phyloP scores from a whole-genome alignment of 1,139 yeast genomes.

The Kodamaea plutei region DNA sequence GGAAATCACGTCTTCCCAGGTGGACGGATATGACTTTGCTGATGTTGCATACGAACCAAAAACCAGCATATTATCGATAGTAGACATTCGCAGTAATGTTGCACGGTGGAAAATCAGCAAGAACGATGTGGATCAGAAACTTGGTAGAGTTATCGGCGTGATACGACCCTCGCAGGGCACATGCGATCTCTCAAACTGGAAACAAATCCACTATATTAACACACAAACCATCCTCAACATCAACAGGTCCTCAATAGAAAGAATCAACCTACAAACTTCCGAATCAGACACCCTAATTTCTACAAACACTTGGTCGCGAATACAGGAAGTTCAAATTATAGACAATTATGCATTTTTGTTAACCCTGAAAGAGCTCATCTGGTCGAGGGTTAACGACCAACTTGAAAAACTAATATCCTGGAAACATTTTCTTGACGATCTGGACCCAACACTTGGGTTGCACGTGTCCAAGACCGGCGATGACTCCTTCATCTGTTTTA shows the following conservation, averaged over 20 bases:
- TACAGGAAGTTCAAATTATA: conserved; percentile 41
- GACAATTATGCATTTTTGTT: conserved; percentile 39
- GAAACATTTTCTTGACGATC: conserved; percentile 59
- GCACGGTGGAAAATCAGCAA: conserved; percentile 29
- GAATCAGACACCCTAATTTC: conserved; percentile 34
- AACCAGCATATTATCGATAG: conserved; percentile 31
- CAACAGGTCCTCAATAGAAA: conserved; percentile 43
- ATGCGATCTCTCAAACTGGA: conserved; percentile 55
- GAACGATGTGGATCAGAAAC: conserved; percentile 2
- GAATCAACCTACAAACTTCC: conserved; percentile 20
- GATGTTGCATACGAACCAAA: conserved; percentile 42
- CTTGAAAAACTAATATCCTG: conserved; percentile 53
- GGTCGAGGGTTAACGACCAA: conserved; percentile 31
- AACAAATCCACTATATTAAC: conserved; percentile 44
- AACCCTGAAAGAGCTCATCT: conserved; percentile 59
- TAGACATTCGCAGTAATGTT: conserved; percentile 55
- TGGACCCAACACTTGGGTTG: conserved; percentile 54
- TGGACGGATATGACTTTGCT: conserved; percentile 36
- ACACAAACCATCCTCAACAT: conserved; percentile 32
- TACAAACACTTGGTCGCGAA: conserved; percentile 54
- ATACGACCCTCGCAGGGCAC: conserved; percentile 23
- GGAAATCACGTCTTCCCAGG: conserved; percentile 17
- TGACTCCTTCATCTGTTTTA: conserved; percentile 26
- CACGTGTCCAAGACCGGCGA: conserved; percentile 20
- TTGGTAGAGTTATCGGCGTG: not conserved